Base-by-base conservation (phyloP, 768 basidiomycete genomes). In the Leccinum truebloodii region DNA sequence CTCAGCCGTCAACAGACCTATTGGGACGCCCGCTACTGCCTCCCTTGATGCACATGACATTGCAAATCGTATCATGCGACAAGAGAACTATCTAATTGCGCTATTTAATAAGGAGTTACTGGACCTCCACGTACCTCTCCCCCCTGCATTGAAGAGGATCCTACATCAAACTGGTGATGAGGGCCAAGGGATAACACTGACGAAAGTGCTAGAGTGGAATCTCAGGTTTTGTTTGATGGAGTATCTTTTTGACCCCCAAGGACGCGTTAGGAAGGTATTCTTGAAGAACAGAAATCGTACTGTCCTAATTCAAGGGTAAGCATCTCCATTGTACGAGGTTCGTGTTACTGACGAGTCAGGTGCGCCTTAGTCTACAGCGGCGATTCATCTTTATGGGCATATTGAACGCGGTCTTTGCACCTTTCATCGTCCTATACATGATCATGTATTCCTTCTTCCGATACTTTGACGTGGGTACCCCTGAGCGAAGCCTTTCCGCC, bases 361-460 rank as follows among this genome's bases (percentile, higher is more conserved):
- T 46, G 16, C 52, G 24, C 28, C 51, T 10, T 70, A 98, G 96
- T 24, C 75, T 99, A 22, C 79, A 81, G 63, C 80, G 92, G 59
- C 85, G 97, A 3, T 92, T 99, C 71, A 87, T 98, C 61, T 96
- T 99, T 73, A 96, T 98, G 92, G 97, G 94, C 13, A 86, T 97
- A 56, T 73, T 99, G 58, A 99, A 99, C 66, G 95, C 93, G 3
- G 85, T 95, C 10, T 96, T 98, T 65, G 93, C 92, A 1, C 97
- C 97, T 0, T 96, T 98, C 77, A 98, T 99, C 68, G 92, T 98
- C 34, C 78, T 95, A 18, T 99, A 99, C 74, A 85, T 98, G 48
- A 76, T 98, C 44, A 92, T 98, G 87, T 99, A 97, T 73, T 98
- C 95, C 1, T 99, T 99, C 82, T 99, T 99, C 81, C 91, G 96